A percentile compares a stretch with the other conserved stretches of the same genome.
Evolutionary conservation across 2,329 filamentous ascomycete species (phyloP).

Genomic region (Tothia fuscella): DNA sequence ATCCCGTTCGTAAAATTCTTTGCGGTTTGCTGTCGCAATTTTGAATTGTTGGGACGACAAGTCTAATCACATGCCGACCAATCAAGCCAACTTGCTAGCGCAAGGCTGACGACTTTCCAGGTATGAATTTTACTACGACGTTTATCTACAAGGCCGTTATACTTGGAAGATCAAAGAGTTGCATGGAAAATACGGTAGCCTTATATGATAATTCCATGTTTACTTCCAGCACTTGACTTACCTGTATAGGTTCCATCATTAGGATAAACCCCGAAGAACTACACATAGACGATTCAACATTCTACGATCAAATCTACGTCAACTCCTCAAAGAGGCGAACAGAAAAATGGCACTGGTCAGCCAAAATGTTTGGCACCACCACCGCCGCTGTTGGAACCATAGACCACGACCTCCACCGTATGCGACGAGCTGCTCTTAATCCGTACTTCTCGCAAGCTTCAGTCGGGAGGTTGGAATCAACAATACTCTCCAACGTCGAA

Average conservation of each 20-base stretch:
- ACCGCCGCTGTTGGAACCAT: conserved; percentile 12
- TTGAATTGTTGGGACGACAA: no score
- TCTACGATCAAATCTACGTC: conserved; percentile 21
- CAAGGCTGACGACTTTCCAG: no score
- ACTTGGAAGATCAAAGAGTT: conserved; percentile 8
- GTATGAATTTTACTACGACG: conserved; percentile 14
- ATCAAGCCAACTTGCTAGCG: no score
- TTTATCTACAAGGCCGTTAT: conserved; percentile 11
- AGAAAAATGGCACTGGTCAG: conserved; percentile 14
- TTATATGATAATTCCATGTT: no score
- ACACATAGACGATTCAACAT: conserved; percentile 13
- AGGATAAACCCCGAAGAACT: conserved; percentile 18
- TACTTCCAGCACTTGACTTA: conserved; percentile 7
- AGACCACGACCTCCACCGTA: conserved; percentile 22
- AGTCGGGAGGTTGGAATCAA: conserved; percentile 15
- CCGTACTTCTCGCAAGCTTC: conserved; percentile 24
- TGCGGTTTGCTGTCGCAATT: no score
- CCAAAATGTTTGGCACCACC: conserved; percentile 10
- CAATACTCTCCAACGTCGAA: conserved; percentile 13
- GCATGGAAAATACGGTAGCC: conserved; percentile 9
- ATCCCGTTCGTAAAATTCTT: no score
- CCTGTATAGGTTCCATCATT: conserved; percentile 16
- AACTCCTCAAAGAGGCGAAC: conserved; percentile 14
- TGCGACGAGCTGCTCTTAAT: conserved; percentile 21
- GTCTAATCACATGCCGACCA: no score